Base-by-base conservation (phyloP, 768 basidiomycete genomes). In the Lactifluus volemus region DNA sequence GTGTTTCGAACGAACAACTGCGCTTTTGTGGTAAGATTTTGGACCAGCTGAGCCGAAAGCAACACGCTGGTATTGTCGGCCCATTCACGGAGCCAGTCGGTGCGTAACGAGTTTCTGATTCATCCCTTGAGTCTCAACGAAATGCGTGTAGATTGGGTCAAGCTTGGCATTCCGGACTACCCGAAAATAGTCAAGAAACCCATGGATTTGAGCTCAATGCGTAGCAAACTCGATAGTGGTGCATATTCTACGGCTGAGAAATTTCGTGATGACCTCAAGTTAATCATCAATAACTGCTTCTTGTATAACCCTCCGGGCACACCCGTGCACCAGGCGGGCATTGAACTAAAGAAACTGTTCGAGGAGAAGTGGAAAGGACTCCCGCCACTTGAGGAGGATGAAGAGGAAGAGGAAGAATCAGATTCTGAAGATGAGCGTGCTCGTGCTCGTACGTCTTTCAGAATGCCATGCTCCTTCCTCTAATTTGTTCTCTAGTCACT, bases 1-100 rank as follows among this genome's bases (percentile, higher is more conserved):
- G 85, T 60, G 84, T 86, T 60, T 81, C 85, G 15, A 85, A 85
- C 10, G 91, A 94, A 69, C 95, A 98, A 74, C 78, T 97, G 58
- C 84, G 84, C 68, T 96, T 85, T 72, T 95, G 92, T 67, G 72
- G 68, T 58, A 91, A 87, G 73, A 73, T 95, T 17, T 71, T 97
- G 66, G 77, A 74, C 59, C 89, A 94, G 63, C 70, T 98, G 62
- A 76, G 85, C 68, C 84, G 85, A 71, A 92, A 93, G 76, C 85
- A 89, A 69, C 84, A 92, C 67, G 84, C 78, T 69, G 68, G 73
- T 39, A 75, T 85, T 59, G 92, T 91, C 0, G 78, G 79, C 69
- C 90, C 92, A 5, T 99, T 99, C 76, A 88, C 95, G 67, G 88
- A 92, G 70, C 94, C 97, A 61, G 94, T 99, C 67, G 92, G 92